These are phyloP conservation scores for Diaporthe longicolla DNA, from an alignment of 2,329 filamentous ascomycete genomes.

Conservation along the genomic window DNA sequence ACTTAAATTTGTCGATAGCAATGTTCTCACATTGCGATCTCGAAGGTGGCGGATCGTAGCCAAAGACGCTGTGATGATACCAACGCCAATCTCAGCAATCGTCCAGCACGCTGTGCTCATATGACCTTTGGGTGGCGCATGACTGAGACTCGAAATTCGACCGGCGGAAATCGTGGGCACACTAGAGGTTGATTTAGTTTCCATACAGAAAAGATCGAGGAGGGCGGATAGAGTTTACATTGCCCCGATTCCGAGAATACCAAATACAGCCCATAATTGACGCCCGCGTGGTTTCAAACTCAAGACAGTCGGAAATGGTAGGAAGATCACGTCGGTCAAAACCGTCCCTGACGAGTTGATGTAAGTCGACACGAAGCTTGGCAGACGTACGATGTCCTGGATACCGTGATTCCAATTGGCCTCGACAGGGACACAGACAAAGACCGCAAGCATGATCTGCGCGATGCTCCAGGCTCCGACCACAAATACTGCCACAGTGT, in stretches of 20 bases:
- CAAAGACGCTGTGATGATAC: conserved; percentile 8
- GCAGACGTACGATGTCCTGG: not conserved
- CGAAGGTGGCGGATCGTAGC: conserved; percentile 14
- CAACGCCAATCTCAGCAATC: conserved; percentile 19
- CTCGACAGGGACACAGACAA: conserved; percentile 14
- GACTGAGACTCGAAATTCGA: conserved; percentile 6
- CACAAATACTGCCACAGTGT: not conserved
- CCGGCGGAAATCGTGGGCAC: conserved; percentile 8
- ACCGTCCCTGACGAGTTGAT: conserved; percentile 18
- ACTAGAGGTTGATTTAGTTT: not conserved
- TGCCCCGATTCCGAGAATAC: not conserved
- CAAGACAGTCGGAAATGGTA: conserved; percentile 10
- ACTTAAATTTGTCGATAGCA: not conserved
- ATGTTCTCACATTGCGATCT: conserved; percentile 8
- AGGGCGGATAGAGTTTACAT: conserved; percentile 8
- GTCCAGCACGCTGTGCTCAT: conserved; percentile 20
- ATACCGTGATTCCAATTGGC: conserved; percentile 20
- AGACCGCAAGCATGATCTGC: conserved; percentile 13
- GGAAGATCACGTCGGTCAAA: conserved; percentile 18
- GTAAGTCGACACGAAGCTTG: conserved; percentile 15
- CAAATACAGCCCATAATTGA: conserved; percentile 15
- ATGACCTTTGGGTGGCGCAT: conserved; percentile 8
- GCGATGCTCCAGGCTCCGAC: conserved; percentile 8
- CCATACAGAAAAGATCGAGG: not conserved
- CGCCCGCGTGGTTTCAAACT: not conserved